phyloP scores from a whole-genome alignment of 2,329 filamentous ascomycete species.

The Rugonectria rugulosa region DNA sequence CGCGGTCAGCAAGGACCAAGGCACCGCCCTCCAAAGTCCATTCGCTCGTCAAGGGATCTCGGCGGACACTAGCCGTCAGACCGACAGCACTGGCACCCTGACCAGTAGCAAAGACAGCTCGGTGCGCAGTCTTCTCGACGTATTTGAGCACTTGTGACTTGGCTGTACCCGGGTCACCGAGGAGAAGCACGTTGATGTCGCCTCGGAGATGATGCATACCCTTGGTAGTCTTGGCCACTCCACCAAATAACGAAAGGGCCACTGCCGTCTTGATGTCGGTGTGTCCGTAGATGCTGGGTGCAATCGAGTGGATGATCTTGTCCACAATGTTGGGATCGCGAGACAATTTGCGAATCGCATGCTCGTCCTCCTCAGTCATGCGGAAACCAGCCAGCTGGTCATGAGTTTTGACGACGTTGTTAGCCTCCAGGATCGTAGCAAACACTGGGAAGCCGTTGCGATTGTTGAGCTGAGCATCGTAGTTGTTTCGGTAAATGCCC shows the following conservation, averaged over 20 bases:
- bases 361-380: slow-evolving; percentile 93
- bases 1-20: slow-evolving; percentile 91
- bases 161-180: slow-evolving; percentile 96
- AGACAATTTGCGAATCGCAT: slow-evolving; percentile 85
- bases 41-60: slow-evolving; percentile 93
- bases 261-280: slow-evolving; percentile 97
- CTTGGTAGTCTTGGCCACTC: slow-evolving; percentile 89
- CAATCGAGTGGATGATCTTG: slow-evolving; percentile 91
- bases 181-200: slow-evolving; percentile 95
- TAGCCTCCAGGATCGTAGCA: slow-evolving; percentile 95
- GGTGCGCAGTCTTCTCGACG: slow-evolving; percentile 95
- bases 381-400: slow-evolving; percentile 97
- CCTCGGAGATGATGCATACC: slow-evolving; percentile 91
- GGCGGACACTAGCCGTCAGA: slow-evolving; percentile 94
- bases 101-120: slow-evolving; percentile 96
- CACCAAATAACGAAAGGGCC: slow-evolving; percentile 91
- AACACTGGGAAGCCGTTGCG: slow-evolving; percentile 99
- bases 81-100: slow-evolving; percentile 97
- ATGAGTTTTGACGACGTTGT: slow-evolving; percentile 95
- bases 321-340: slow-evolving; percentile 92
- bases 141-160: slow-evolving; percentile 99
- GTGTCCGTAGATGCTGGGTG: slow-evolving; percentile 97
- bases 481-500: slow-evolving; percentile 97
- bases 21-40: slow-evolving; percentile 98
- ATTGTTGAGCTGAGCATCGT: slow-evolving; percentile 96